Conservation (phyloP, 805 yeast genomes). For the Kuraishia hungarica region DNA sequence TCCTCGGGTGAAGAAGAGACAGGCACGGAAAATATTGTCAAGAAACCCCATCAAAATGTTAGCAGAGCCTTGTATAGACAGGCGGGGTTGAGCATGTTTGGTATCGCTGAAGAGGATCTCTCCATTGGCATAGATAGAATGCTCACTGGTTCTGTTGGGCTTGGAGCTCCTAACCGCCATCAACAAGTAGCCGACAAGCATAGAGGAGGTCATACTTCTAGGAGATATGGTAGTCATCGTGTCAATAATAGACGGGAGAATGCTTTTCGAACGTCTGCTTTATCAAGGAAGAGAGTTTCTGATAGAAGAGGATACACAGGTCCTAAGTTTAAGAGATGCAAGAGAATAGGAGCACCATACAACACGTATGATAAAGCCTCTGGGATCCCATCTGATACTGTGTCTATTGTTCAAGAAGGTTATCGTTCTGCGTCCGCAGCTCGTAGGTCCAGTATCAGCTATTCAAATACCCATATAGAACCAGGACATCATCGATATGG, state of each 20-base stretch:
- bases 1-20: slow-evolving; percentile 1
- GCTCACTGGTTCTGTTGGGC: slow-evolving; percentile 11
- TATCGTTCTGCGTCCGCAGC: too few relatives aligned
- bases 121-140: slow-evolving; percentile 18
- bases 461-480: too few relatives aligned
- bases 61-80: slow-evolving; percentile 3
- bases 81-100: slow-evolving; percentile 5
- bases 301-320: neutral
- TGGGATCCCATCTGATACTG: too few relatives aligned
- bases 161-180: neutral
- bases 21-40: slow-evolving; percentile 1
- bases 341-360: neutral
- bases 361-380: neutral
- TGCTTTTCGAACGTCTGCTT: neutral
- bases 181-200: neutral
- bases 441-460: too few relatives aligned
- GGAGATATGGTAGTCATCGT: neutral
- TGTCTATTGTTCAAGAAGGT: too few relatives aligned
- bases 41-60: neutral
- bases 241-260: neutral
- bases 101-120: slow-evolving; percentile 18
- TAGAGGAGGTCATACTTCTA: neutral
- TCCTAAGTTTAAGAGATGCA: neutral
- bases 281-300: neutral
- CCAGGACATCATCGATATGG: neutral